Conservation (phyloP, 139 green algal species). For the Chlamydomonas sp. region DNA sequence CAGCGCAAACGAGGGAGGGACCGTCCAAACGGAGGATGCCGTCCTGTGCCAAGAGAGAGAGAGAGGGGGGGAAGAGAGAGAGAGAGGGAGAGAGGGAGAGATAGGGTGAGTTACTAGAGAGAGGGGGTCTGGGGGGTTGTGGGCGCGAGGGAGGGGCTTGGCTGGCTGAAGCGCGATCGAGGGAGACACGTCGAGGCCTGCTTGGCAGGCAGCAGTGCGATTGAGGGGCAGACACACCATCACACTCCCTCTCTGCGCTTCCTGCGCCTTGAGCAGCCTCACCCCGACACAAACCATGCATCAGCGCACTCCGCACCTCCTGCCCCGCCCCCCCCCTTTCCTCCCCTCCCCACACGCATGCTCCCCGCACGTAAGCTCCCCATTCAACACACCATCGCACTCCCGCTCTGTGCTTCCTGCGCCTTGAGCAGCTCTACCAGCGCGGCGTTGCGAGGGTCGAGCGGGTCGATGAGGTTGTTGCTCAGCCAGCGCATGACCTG, state of each 20-base stretch:
- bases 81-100: too few species aligned
- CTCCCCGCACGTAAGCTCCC: too few species aligned
- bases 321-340: neutral
- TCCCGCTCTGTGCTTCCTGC: conserved; percentile 27
- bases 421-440: conserved; percentile 53
- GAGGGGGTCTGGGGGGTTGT: conserved; percentile 35
- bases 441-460: conserved; percentile 50
- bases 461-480: conserved; percentile 42
- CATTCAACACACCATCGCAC: conserved; percentile 24
- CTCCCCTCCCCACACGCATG: neutral
- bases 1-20: neutral
- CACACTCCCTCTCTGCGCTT: conserved; percentile 22
- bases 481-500: conserved; percentile 37
- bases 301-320: neutral
- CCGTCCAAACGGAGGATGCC: neutral
- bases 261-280: conserved; percentile 45
- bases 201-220: too few species aligned
- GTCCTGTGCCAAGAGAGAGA: neutral
- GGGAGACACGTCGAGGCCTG: conserved; percentile 32
- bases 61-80: too few species aligned
- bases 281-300: too few species aligned
- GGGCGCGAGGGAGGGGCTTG: conserved; percentile 24
- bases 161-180: conserved; percentile 32
- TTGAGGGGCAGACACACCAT: too few species aligned
- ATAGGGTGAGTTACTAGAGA: too few species aligned